Base-by-base conservation (phyloP, 805 yeast genomes). In the Phaffomyces antillensis region DNA sequence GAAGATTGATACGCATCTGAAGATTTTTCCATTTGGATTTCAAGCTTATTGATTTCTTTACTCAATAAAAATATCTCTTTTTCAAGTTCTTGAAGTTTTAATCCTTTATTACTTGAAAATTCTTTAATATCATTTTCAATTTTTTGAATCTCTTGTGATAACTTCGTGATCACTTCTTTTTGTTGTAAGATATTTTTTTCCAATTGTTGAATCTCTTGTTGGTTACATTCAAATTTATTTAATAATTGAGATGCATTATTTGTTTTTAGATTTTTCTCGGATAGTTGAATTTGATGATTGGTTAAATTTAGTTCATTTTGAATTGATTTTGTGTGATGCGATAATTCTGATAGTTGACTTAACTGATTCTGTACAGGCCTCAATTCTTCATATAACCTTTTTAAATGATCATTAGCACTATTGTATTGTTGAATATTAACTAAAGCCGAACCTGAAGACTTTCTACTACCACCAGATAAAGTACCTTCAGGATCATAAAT, bases 401-500 rank as follows among this genome's bases (percentile, higher is more conserved):
- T 62, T 12, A 78, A 59, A 45, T 68, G 65, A 10, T 56, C 54
- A 23, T 67, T 65, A 12, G 75, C 56, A 15, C 56, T 61, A 54
- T 85, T 84, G 52, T 74, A 82, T 46, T 76, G 76, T 55, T 83
- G 91, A 60, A 89, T 77, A 37, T 76, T 77, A 11, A 77, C 61
- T 45, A 90, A 68, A 3, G 84, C 62, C 0, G 88, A 75, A 2
- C 77, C 72, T 15, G 76, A 67, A 40, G 70, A 69, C 50, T 72
- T 79, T 53, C 91, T 73, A 18, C 95, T 81, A n/a, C 98, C 98
- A 40, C 99, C 99, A 1, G 96, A 86, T 25, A 93, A 69, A 8
- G 96, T 86, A 15, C 99, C 99, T 52, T 84, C 88, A 0, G 99
- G 99, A 60, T 93, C 99, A 64, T 90, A 93, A 11, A 83, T 76